Base-by-base conservation (phyloP, 495 filamentous ascomycete species). In the Penicillium fimorum region DNA sequence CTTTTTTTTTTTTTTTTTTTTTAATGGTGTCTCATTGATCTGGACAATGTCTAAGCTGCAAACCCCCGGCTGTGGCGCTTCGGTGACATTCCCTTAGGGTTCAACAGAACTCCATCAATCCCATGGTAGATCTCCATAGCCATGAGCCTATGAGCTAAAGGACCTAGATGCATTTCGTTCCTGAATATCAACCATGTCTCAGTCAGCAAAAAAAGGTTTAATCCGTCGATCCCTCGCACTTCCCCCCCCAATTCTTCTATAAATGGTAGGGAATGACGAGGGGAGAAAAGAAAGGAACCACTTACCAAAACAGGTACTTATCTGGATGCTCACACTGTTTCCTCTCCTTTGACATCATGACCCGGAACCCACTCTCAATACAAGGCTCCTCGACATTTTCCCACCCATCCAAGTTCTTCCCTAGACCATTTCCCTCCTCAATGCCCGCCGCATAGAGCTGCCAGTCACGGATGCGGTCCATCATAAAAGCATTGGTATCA, bases 241-340 rank as follows among this genome's bases (percentile, higher is more conserved):
- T 27, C 22, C 30, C 22, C 11, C 9, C 24, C 9, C 9, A 12
- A 37, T 43, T 15, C 41, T 11, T 12, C n/a, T 13, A 24, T 1
- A 20, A 22, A 22, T 22, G n/a, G 5, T n/a, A 29, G 11, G 15
- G 12, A 13, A 22, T 32, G 29, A 12, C 5, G 35, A 46, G 43
- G 29, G 22, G 15, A 43, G 12, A 46, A 1, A 18, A 38, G 25
- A 50, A 5, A 30, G 27, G 29, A 13, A n/a, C 18, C 24, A 61
- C 72, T 69, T 68, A 81, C 80, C 79, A 80, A 65, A 83, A 81
- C 30, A 82, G 70, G 64, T 75, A 82, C 50, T 71, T 76, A 9
- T 77, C 70, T 3, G 78, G 80, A 43, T 74, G 59, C 33, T 72
- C 69, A 64, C 79, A 82, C 57, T 24, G 50, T 62, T 63, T 48